These are phyloP conservation scores for Xerocomellus amylosporus DNA, from an alignment of 768 basidiomycete genomes.

Conservation along the genomic window DNA sequence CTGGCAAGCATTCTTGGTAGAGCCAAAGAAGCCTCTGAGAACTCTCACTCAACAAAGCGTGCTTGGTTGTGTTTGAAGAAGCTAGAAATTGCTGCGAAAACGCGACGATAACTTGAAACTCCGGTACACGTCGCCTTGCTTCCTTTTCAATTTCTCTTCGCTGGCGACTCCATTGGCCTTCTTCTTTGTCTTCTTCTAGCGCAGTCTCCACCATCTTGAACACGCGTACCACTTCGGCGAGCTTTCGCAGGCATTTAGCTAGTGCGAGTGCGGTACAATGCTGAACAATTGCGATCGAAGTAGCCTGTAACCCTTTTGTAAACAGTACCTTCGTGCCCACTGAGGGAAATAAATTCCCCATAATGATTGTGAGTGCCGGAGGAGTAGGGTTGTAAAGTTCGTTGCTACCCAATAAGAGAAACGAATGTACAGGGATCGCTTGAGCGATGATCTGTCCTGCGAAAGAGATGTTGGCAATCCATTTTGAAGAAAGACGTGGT, in stretches of 20 bases:
- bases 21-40: conserved; percentile 81
- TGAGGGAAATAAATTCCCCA: conserved; percentile 80
- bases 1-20: conserved; percentile 77
- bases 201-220: conserved; percentile 49
- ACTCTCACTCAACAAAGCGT: conserved; percentile 70
- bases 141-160: conserved; percentile 72
- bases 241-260: conserved; percentile 73
- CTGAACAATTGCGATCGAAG: conserved; percentile 68
- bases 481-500: conserved; percentile 82
- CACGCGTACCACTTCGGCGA: conserved; percentile 47
- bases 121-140: conserved; percentile 73
- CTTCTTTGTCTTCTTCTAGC: conserved; percentile 58
- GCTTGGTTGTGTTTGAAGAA: conserved; percentile 40
- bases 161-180: conserved; percentile 72
- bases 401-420: conserved; percentile 47
- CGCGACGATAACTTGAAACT: conserved; percentile 81
- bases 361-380: conserved; percentile 64
- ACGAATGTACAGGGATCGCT: conserved; percentile 62
- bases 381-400: conserved; percentile 65
- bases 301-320: conserved; percentile 76
- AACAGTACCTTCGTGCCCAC: conserved; percentile 67
- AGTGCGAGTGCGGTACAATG: conserved; percentile 81
- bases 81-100: conserved; percentile 59
- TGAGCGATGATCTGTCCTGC: conserved; percentile 76
- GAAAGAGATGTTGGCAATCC: conserved; percentile 88